Conservation (phyloP, 768 basidiomycete species). For the Ramaria sp. region DNA sequence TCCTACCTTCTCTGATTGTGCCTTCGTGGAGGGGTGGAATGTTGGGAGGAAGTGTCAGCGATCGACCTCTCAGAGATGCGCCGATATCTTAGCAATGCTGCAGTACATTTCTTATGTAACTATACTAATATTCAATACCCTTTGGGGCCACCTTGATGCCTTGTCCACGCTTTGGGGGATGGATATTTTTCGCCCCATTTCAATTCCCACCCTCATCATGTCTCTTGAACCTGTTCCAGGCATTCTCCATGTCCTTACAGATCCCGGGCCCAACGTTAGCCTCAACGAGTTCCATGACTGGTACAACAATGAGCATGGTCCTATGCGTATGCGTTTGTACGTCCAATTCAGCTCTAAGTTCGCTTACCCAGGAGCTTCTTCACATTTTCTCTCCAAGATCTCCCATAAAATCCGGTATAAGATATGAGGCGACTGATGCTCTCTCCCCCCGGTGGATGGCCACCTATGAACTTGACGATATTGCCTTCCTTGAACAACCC, state of each 20-base stretch:
- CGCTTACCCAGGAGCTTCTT: too few relatives aligned
- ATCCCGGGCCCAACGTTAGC: conserved; percentile 11
- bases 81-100: too few relatives aligned
- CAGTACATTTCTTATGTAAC: too few relatives aligned
- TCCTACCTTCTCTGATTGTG: too few relatives aligned
- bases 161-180: too few relatives aligned
- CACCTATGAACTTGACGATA: conserved; percentile 26
- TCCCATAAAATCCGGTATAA: conserved; percentile 23
- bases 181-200: neutral
- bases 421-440: conserved; percentile 28
- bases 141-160: too few relatives aligned
- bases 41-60: too few relatives aligned
- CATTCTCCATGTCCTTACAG: conserved; percentile 9
- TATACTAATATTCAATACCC: too few relatives aligned
- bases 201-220: neutral
- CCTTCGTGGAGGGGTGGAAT: too few relatives aligned
- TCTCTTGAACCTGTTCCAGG: neutral
- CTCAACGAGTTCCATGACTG: conserved; percentile 37
- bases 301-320: conserved; percentile 49
- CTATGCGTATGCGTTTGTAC: conserved; percentile 21
- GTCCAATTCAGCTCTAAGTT: neutral
- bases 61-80: too few relatives aligned
- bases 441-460: conserved; percentile 25
- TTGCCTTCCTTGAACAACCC: conserved; percentile 19
- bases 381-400: conserved; percentile 15